Percentiles rank a stretch among this genome's conserved stretches.
phyloP scores from a whole-genome alignment of 2,329 filamentous ascomycete genomes.

The Onygenales sp. region DNA sequence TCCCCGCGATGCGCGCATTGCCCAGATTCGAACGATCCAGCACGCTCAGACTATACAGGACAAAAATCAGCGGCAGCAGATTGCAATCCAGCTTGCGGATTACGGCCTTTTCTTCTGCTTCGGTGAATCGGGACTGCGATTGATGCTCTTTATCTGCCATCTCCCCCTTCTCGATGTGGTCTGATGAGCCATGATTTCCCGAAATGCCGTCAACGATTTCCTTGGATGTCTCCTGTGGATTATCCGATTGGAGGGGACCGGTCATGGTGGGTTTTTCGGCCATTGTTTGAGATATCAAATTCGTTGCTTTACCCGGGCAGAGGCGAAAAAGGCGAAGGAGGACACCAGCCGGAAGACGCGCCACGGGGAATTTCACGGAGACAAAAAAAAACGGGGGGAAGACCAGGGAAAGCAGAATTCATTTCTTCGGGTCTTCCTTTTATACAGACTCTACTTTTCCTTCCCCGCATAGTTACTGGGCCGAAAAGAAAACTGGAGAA shows the following conservation, averaged over 20 bases:
- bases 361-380: too few relatives aligned
- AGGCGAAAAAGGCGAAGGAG: too few relatives aligned
- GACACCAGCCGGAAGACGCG: too few relatives aligned
- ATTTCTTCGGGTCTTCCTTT: too few relatives aligned
- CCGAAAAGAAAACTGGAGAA: too few relatives aligned
- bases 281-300: neutral
- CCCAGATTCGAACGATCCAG: slow-evolving; percentile 8
- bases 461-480: too few relatives aligned
- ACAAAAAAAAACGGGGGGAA: too few relatives aligned
- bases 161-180: neutral
- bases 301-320: neutral
- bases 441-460: too few relatives aligned
- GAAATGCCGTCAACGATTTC: neutral
- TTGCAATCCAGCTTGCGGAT: slow-evolving; percentile 25
- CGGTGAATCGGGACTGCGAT: neutral
- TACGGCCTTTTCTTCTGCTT: slow-evolving; percentile 13
- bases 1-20: slow-evolving; percentile 11
- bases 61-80: slow-evolving; percentile 35
- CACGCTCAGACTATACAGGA: slow-evolving; percentile 34
- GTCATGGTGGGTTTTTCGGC: neutral
- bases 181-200: neutral
- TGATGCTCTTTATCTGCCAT: neutral
- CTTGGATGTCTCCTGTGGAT: neutral
- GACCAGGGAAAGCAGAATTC: too few relatives aligned
- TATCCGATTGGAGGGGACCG: neutral